Base-by-base conservation (phyloP, 345 rosid genomes). In the Aquilaria yunnanensis region DNA sequence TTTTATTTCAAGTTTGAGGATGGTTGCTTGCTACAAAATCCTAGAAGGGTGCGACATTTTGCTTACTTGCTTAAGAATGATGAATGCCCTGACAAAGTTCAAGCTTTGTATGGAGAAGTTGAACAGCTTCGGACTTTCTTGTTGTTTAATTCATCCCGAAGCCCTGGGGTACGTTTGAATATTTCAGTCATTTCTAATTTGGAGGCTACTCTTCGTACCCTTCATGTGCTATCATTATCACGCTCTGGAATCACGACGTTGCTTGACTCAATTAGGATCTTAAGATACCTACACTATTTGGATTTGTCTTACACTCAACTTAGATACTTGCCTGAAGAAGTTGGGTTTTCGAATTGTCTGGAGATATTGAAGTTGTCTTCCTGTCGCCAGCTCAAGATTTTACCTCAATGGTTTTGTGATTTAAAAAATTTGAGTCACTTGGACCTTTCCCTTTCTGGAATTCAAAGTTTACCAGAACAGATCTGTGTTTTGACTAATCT, bases 61-160 rank as follows among this genome's bases (percentile, higher is more conserved):
- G 51, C 70, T 0, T 51, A 56, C 52, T 9, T 47, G 8, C n/a
- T 29, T 2, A 32, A 23, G 29, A 1, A 0, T 5, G 6, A 23
- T 10, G 51, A 55, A 41, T 14, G 34, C 13, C 9, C 0, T 0
- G 5, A 12, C 2, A 55, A 51, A 50, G 64, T 54, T 47, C 16
- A 59, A 41, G 14, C 16, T 10, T 12, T 56, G 23, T 1, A 16
- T 16, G 23, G 0, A 7, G 33, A 43, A 51, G 60, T 66, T 2
- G 47, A 69, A 12, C 4, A 12, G 57, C 48, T 69, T 14, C 70
- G 46, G 4, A 61, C 67, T 37, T 59, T 73, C 59, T 2, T 60
- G 32, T 43, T 31, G 1, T 2, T 68, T 5, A 10, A 32, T 0
- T 64, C 60, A 32, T 10, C 1, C 1, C 2, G 6, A 9, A 30